Percentiles rank a stretch among this genome's conserved stretches.
phyloP scores from a whole-genome alignment of 306 rosid species.

The Inga leiocalycina region DNA sequence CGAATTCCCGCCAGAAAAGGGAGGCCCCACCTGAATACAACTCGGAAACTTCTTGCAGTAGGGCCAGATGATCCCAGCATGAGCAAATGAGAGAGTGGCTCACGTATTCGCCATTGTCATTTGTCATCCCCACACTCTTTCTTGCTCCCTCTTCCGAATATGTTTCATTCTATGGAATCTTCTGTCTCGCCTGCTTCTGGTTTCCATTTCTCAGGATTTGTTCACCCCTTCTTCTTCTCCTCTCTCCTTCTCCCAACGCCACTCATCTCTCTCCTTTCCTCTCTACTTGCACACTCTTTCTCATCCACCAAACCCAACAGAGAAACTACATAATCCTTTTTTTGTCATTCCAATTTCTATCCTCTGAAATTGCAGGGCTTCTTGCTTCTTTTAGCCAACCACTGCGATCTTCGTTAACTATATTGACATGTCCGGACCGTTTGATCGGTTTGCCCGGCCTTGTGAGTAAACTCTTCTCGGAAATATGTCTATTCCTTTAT shows the following conservation, averaged over 20 bases:
- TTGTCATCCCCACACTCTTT: neutral
- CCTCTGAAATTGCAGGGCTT: neutral
- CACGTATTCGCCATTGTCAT: neutral
- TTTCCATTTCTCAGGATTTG: neutral
- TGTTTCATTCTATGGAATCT: neutral
- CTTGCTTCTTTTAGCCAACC: constrained; percentile 10
- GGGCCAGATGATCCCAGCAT: neutral
- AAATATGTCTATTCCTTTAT: neutral
- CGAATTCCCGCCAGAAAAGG: constrained; percentile 32
- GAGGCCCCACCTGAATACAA: neutral
- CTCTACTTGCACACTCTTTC: neutral
- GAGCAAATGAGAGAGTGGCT: neutral
- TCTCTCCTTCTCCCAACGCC: neutral
- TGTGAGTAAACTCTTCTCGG: constrained; percentile 44
- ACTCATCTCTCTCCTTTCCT: neutral
- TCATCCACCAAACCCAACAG: neutral
- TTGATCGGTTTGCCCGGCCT: constrained; percentile 59
- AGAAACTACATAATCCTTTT: neutral
- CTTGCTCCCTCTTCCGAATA: neutral
- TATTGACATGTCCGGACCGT: constrained; percentile 56
- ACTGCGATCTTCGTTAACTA: neutral
- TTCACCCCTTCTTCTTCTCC: neutral
- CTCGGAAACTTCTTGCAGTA: constrained; percentile 27
- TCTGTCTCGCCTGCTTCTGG: constrained; percentile 6
- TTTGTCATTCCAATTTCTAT: neutral